phyloP scores from a whole-genome alignment of 306 rosid genomes.

The Crataegus laevigata region DNA sequence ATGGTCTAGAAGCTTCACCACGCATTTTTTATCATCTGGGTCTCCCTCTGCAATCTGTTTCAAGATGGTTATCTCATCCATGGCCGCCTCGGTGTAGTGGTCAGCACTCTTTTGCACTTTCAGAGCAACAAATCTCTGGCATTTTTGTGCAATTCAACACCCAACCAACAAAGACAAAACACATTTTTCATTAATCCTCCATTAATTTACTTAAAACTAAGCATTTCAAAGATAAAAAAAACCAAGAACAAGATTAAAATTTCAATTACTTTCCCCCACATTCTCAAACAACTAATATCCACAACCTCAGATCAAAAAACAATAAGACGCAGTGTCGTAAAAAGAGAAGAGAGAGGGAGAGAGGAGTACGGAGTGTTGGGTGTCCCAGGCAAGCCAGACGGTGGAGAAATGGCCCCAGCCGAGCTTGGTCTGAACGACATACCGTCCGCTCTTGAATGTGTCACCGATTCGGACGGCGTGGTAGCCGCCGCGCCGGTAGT shows the following conservation, averaged over 20 bases:
- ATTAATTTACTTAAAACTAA: not conserved
- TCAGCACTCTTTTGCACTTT: conserved; percentile 98
- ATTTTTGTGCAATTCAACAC: conserved; percentile 13
- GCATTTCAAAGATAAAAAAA: not conserved
- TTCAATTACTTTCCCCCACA: not conserved
- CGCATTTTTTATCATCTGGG: conserved; percentile 70
- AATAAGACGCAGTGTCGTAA: not conserved
- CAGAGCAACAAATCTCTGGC: conserved; percentile 80
- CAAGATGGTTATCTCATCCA: conserved; percentile 91
- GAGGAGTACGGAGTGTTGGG: conserved; percentile 37
- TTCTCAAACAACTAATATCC: not conserved
- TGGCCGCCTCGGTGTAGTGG: conserved; percentile 93
- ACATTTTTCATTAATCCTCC: conserved; percentile 1
- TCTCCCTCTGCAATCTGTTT: conserved; percentile 93
- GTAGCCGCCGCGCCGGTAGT: conserved; percentile 93
- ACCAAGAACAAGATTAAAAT: not conserved
- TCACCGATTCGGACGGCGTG: conserved; percentile 90
- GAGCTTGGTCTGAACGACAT: conserved; percentile 83
- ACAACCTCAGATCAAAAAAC: not conserved
- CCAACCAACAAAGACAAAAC: not conserved
- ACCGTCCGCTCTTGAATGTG: conserved; percentile 58
- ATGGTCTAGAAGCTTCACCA: conserved; percentile 93
- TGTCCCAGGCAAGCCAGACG: conserved; percentile 97
- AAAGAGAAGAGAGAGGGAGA: not conserved
- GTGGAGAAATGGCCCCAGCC: conserved; percentile 99